These are phyloP conservation scores for Rhodotorula sp. DNA, from an alignment of 1,284 basidiomycete genomes.

Conservation along the genomic window DNA sequence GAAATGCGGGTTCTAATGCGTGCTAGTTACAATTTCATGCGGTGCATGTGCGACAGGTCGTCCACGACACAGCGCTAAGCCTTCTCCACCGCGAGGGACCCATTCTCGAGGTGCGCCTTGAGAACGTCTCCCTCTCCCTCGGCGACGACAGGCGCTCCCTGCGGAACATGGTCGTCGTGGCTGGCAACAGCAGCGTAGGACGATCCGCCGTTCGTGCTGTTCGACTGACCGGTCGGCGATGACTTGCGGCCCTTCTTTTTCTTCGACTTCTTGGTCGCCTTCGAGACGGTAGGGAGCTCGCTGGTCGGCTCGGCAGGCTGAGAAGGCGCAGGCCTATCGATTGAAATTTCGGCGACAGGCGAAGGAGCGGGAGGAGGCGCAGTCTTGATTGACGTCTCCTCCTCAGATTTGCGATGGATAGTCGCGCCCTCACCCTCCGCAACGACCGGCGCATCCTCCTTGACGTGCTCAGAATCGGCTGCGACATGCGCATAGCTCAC, in stretches of 20 bases:
- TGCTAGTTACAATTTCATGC: not conserved
- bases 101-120: not conserved
- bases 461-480: not conserved
- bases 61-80: not conserved
- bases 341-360: too few relatives aligned
- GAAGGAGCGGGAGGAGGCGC: too few relatives aligned
- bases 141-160: slow-evolving; percentile 9
- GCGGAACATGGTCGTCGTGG: slow-evolving; percentile 5
- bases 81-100: not conserved
- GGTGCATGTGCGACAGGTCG: not conserved
- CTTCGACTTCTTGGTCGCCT: not conserved
- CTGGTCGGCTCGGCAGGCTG: not conserved
- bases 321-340: too few relatives aligned
- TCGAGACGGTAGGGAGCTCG: not conserved
- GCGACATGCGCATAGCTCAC: not conserved
- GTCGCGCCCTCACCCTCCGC: slow-evolving; percentile 14
- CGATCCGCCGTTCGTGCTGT: not conserved
- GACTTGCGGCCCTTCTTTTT: not conserved
- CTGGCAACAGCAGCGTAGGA: not conserved
- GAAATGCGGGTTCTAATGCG: not conserved
- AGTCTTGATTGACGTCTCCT: not conserved
- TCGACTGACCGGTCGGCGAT: not conserved
- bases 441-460: not conserved
- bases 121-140: slow-evolving; percentile 17
- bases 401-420: not conserved